Base-by-base conservation (phyloP, 495 filamentous ascomycete species). In the Aspergillus egyptiacus region DNA sequence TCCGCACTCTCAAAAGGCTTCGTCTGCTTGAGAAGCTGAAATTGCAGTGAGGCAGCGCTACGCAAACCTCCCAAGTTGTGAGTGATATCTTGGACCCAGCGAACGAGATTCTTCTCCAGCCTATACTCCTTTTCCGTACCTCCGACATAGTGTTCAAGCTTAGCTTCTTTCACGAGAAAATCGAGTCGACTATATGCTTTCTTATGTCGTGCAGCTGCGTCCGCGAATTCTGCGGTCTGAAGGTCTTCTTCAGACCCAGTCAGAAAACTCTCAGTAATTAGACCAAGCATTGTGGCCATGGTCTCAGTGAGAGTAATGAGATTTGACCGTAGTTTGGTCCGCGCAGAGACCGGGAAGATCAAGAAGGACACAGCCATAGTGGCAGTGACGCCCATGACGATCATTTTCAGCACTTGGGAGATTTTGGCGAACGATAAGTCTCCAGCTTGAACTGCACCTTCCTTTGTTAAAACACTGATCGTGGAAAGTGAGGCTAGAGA, bases 41-140 rank as follows among this genome's bases (percentile, higher is more conserved):
- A 95, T 59, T 98, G 93, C 6, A 91, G 86, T 14, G 82, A 77
- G 17, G 93, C 89, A 28, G 93, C 89, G 69, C 89, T 95, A 39
- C 89, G 80, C 61, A 98, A 69, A 2, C 91, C 93, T 58, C 93
- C 91, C 51, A 97, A 81, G 55, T 89, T 87, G 61, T 98, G 93
- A 9, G 86, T 81, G 31, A 98, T 78, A 34, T 82, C 83, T 56
- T 95, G 88, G 68, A 96, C 80, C 54, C 85, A 93, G 43, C 87
- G 83, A 17, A 95, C 83, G 11, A 97, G 75, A 5, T 78, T 84
- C 46, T 82, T 81, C 58, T 96, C 86, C 6, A 93, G 68, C 28
- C 81, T 73, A 62, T 95, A 96, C 55, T 93, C 75, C 46, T 77
- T 80, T 60, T 96, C 93, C 1, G 83, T 86, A 1, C 93, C 93